phyloP scores from a whole-genome alignment of 2,329 filamentous ascomycete species.

The Paracorniculantispora psalliotae region DNA sequence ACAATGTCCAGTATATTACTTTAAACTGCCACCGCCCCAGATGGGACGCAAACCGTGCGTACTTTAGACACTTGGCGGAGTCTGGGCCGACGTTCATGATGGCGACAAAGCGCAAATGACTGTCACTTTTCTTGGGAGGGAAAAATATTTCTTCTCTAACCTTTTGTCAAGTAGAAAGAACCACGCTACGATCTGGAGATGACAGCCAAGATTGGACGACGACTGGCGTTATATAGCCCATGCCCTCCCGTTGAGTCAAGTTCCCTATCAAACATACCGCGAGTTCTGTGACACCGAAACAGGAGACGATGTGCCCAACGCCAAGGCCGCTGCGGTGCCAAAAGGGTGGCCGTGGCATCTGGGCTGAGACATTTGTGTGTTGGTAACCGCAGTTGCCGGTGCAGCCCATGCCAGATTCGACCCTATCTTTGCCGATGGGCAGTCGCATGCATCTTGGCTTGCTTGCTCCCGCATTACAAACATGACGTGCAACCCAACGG shows the following conservation, averaged over 20 bases:
- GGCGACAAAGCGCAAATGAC: too few species aligned
- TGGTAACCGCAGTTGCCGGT: neutral
- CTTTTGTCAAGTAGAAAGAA: neutral
- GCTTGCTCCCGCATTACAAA: too few species aligned
- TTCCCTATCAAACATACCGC: neutral
- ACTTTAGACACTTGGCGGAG: constrained; percentile 26
- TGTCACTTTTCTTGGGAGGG: too few species aligned
- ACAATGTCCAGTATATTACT: constrained; percentile 43
- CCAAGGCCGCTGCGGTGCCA: neutral
- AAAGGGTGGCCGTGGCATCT: neutral
- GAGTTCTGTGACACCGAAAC: neutral
- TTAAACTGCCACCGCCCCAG: constrained; percentile 39
- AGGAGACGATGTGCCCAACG: neutral
- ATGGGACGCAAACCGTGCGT: constrained; percentile 41
- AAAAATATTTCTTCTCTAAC: too few species aligned
- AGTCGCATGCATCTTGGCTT: neutral
- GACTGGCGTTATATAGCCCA: neutral
- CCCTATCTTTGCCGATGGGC: neutral
- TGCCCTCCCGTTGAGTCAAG: neutral
- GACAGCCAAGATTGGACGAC: neutral
- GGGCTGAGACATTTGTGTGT: constrained; percentile 9
- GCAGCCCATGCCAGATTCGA: neutral
- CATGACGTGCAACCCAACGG: neutral
- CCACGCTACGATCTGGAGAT: neutral
- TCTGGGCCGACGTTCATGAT: neutral